Conservation (phyloP, 495 filamentous ascomycete genomes). For the Cenococcum geophilum region DNA sequence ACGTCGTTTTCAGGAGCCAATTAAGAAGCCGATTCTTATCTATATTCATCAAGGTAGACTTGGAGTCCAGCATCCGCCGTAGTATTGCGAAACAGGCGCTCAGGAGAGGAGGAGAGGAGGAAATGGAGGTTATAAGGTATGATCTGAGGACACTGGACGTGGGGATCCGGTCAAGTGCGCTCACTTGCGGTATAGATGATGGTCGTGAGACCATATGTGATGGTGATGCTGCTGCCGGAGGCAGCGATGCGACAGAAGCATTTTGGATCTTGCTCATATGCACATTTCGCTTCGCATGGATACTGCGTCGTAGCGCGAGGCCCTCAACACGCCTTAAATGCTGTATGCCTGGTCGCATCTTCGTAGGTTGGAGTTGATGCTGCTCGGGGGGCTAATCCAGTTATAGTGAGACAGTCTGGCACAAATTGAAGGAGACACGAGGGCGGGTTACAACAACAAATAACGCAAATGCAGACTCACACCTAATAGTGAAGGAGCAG, state of each 20-base stretch:
- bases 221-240: background rate
- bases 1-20: constrained; percentile 62
- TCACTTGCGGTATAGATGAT: background rate
- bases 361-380: background rate
- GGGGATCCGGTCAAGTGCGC: constrained; percentile 46
- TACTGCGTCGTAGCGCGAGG: background rate
- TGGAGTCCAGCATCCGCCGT: constrained; percentile 62
- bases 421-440: no score
- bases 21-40: constrained; percentile 37
- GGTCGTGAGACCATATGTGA: background rate
- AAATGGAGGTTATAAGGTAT: constrained; percentile 69
- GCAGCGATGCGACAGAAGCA: background rate
- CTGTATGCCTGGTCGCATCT: background rate
- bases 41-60: constrained; percentile 43
- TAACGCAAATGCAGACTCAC: no score
- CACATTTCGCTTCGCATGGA: background rate
- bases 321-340: background rate
- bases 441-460: no score
- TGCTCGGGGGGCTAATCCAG: background rate
- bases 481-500: no score
- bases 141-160: constrained; percentile 69
- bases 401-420: no score
- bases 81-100: constrained; percentile 63
- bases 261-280: background rate
- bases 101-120: constrained; percentile 67